Conservation (phyloP, 177 flowering plant species). For the Vitis hybrid region DNA sequence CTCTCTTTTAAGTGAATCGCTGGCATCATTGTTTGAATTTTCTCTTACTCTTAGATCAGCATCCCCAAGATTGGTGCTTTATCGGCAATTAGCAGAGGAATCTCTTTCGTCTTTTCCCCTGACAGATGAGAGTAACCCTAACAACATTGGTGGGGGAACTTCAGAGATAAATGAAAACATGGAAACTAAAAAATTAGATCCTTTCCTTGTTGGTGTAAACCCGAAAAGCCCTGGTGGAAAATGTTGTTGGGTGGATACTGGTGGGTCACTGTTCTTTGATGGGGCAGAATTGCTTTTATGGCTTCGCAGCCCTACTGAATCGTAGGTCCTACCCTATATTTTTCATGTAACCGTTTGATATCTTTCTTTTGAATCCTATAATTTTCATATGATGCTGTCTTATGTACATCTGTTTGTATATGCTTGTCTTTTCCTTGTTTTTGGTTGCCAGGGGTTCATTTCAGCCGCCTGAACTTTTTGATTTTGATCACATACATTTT, state of each 20-base stretch:
- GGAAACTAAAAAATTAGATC: conserved; percentile 31
- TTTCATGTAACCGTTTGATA: not conserved
- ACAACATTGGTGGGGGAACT: conserved; percentile 19
- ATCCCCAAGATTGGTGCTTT: conserved; percentile 88
- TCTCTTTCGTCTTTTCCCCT: conserved; percentile 81
- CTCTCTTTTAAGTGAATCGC: conserved; percentile 58
- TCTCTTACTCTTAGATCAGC: conserved; percentile 87
- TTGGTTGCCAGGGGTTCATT: conserved; percentile 50
- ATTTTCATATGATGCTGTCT: conserved; percentile 2
- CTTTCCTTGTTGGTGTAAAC: conserved; percentile 54
- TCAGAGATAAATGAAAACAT: conserved; percentile 21
- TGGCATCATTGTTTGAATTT: conserved; percentile 76
- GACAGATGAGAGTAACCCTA: conserved; percentile 42
- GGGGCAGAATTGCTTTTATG: conserved; percentile 63
- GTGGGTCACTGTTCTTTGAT: conserved; percentile 62
- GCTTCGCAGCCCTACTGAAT: conserved; percentile 41
- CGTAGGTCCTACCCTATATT: conserved; percentile 35
- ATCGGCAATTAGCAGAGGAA: conserved; percentile 84
- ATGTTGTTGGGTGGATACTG: conserved; percentile 98
- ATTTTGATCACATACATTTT: conserved; percentile 83
- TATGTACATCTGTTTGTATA: not conserved
- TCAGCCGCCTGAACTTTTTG: conserved; percentile 87
- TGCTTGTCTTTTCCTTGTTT: not conserved
- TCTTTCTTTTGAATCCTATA: not conserved
- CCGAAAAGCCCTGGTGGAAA: conserved; percentile 60